These are phyloP conservation scores for Chrysanthemum makinoi DNA, from an alignment of 129 eudicot species.

Conservation along the genomic window DNA sequence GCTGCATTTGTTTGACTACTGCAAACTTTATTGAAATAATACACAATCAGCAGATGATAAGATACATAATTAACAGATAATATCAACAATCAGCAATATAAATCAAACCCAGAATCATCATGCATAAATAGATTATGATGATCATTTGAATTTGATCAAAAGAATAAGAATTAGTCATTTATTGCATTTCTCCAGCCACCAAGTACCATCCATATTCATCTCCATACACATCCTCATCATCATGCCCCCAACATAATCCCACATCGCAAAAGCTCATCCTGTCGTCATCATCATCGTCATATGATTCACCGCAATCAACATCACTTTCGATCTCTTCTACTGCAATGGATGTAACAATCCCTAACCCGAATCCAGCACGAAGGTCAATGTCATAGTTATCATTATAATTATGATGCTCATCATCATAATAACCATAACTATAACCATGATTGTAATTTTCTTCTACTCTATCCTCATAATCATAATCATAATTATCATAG, in stretches of 20 bases:
- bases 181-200: constrained; percentile 29
- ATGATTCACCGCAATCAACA: neutral
- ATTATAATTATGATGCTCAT: constrained; percentile 1
- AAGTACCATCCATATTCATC: constrained; percentile 35
- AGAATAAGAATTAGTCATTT: constrained; percentile 20
- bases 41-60: constrained; percentile 17
- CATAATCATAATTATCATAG: constrained; percentile 1
- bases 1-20: no score
- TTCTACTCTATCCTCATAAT: constrained; percentile 22
- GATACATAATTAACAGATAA: constrained; percentile 24
- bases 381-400: constrained; percentile 7
- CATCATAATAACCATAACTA: constrained; percentile 11
- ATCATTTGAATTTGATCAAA: constrained; percentile 22
- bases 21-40: constrained; percentile 19
- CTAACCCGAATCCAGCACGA: constrained; percentile 4
- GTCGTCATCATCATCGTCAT: constrained; percentile 26
- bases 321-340: neutral
- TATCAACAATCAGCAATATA: neutral
- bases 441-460: constrained; percentile 14
- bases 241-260: constrained; percentile 43
- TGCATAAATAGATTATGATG: constrained; percentile 23
- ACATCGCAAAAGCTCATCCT: constrained; percentile 33
- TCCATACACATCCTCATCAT: constrained; percentile 31
- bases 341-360: neutral
- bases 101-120: constrained; percentile 21